Evolutionary conservation across 768 basidiomycete genomes (phyloP).

Genomic region (Gloeophyllum trabeum): DNA sequence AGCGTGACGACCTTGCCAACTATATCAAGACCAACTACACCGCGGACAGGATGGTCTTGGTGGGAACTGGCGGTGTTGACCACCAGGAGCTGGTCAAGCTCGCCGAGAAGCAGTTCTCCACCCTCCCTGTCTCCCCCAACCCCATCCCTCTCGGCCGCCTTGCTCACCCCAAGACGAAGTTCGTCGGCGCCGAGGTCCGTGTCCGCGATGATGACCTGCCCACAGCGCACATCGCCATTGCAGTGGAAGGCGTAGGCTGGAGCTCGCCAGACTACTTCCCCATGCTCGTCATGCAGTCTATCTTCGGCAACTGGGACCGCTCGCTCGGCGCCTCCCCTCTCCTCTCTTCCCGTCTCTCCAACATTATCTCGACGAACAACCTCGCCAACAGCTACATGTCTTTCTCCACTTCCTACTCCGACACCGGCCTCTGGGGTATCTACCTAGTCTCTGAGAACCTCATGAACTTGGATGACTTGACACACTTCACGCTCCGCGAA

Average conservation of each 20-base stretch:
- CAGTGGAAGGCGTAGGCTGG: slow-evolving; percentile 97
- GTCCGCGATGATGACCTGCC: slow-evolving; percentile 85
- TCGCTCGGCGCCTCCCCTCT: slow-evolving; percentile 85
- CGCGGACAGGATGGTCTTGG: slow-evolving; percentile 97
- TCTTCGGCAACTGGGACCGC: slow-evolving; percentile 99
- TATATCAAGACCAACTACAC: slow-evolving; percentile 99
- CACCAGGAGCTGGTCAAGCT: slow-evolving; percentile 89
- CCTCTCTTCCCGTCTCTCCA: slow-evolving; percentile 83
- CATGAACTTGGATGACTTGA: slow-evolving; percentile 84
- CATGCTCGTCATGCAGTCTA: slow-evolving; percentile 96
- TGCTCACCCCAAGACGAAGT: slow-evolving; percentile 65
- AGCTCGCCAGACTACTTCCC: slow-evolving; percentile 98
- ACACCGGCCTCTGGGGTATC: slow-evolving; percentile 98
- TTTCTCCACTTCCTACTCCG: slow-evolving; percentile 97
- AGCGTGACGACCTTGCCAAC: slow-evolving; percentile 72
- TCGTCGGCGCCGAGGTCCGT: slow-evolving; percentile 92
- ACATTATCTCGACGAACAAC: slow-evolving; percentile 85
- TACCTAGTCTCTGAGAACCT: slow-evolving; percentile 95
- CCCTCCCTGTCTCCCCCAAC: slow-evolving; percentile 76
- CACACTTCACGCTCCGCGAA: slow-evolving; percentile 90
- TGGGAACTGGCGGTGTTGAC: slow-evolving; percentile 92
- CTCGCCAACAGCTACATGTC: slow-evolving; percentile 99
- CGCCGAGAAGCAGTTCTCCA: slow-evolving; percentile 87
- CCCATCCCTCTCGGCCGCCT: slow-evolving; percentile 83
- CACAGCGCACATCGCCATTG: slow-evolving; percentile 89